Base-by-base conservation (phyloP, 148 eudicot species). In the Silene conica region DNA sequence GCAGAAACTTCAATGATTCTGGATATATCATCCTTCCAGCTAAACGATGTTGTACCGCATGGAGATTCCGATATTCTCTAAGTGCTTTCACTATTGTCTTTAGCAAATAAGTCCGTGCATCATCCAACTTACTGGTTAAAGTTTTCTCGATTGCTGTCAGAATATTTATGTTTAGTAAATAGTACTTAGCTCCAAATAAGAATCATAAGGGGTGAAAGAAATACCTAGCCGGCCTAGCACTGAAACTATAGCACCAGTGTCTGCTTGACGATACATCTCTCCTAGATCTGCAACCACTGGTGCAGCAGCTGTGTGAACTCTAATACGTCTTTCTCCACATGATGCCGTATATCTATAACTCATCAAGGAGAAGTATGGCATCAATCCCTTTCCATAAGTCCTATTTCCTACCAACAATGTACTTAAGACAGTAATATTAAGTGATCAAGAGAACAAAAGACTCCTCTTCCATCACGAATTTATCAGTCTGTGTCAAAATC, bases 261-360 rank as follows among this genome's bases (percentile, higher is more conserved):
- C 97, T 62, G 99, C 97, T 67, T 74, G 90, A 66, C 89, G 93
- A 67, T 95, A 92, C 99, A 95, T 95, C 76, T 95, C 99, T 79
- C 92, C 92, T 4, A 95, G 82, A 74, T 95, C 96, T 69, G 90
- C 48, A 79, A 90, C 99, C 78, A 95, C 96, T 59, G 99, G 97
- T 69, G 92, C 96, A 26, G 92, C 96, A 18, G 97, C 92, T 25
- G 99, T 95, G 82, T 92, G 99, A 60, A 95, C 97, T 80, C 99
- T 88, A 73, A 95, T 92, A 73, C 99, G 96, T 78, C 99, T 89
- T 87, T 95, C 99, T 84, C 99, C 99, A 80, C 91, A 95, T 81
- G 99, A 95, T 38, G 99, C 90, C 26, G 99, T 95, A 72, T 89
- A 95, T 81, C 99, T 95, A 75, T 72, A 63, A 66, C 63, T 54